Percentiles rank a stretch among this genome's conserved stretches.
Conservation (phyloP, 768 basidiomycete species). For the Lepiota venenata region DNA sequence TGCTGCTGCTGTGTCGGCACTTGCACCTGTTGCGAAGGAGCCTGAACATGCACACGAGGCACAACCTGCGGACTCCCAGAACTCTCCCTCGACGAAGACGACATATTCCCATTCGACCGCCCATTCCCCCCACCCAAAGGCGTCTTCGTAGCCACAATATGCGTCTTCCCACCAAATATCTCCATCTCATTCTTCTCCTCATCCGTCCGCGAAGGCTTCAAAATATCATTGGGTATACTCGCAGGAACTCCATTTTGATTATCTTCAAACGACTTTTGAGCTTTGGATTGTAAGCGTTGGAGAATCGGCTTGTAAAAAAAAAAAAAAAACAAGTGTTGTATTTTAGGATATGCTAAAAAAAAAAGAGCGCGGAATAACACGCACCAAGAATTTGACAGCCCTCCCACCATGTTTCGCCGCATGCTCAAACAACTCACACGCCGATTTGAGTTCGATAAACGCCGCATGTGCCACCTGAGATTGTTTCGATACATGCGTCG, state of each 20-base stretch:
- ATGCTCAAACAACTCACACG: slow-evolving; percentile 60
- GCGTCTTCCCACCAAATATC: slow-evolving; percentile 75
- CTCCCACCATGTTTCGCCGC: slow-evolving; percentile 64
- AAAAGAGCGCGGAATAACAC: slow-evolving; percentile 18
- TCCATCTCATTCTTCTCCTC: slow-evolving; percentile 65
- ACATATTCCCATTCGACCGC: not conserved
- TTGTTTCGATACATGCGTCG: slow-evolving; percentile 61
- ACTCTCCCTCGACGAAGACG: slow-evolving; percentile 4
- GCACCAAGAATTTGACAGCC: slow-evolving; percentile 66
- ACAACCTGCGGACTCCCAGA: not conserved
- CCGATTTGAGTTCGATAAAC: slow-evolving; percentile 57
- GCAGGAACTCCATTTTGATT: slow-evolving; percentile 43
- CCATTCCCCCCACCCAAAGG: not conserved
- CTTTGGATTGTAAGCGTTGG: slow-evolving; percentile 57
- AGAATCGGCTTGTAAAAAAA: slow-evolving; percentile 69
- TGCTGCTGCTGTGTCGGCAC: not conserved
- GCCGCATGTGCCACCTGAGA: slow-evolving; percentile 68
- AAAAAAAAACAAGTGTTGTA: too few relatives aligned
- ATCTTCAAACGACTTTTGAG: slow-evolving; percentile 48
- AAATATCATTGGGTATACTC: slow-evolving; percentile 53
- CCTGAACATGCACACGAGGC: not conserved
- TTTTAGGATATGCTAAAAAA: not conserved
- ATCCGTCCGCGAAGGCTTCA: slow-evolving; percentile 41
- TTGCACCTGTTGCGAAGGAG: not conserved
- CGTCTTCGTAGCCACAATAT: slow-evolving; percentile 53